Base-by-base conservation (phyloP, 1,284 basidiomycete genomes). In the Marasmius tenuissimus region DNA sequence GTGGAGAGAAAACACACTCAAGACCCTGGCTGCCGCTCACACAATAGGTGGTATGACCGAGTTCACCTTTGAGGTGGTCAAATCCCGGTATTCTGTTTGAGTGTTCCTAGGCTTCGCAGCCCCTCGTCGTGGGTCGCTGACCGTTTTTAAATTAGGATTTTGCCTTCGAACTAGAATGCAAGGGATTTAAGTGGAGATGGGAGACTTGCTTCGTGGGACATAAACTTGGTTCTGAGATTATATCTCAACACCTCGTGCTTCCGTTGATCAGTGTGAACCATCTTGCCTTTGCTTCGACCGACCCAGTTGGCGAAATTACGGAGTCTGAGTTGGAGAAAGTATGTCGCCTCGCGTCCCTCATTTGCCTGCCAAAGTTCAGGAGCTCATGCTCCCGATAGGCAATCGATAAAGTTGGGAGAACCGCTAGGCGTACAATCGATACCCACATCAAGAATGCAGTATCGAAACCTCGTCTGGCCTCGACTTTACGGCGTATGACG, bases 151-250 rank as follows among this genome's bases (percentile, higher is more conserved):
- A 55, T 22, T 59, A 92, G 90, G 90, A 92, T 71, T 70, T 89
- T 27, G 81, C 87, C 3, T 81, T 91, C 61, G 79, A 83, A 67
- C 66, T 92, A 35, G 82, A 84, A 66, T 83, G 78, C 62, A 78
- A 82, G 33, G 70, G 73, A 8, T 89, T 91, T 74, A 86, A 84
- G 74, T 92, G 90, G 90, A 80, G 82, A 74, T 92, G 90, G 90
- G 89, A 92, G 71, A 82, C 86, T 16, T 84, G 80, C 71, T 82
- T 81, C 64, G 69, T 89, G 40, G 88, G 89, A 18, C 76, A 85
- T 69, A 87, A 80, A 70, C 67, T 75, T 47, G 88, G 89, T 45
- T 83, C 91, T 58, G 86, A 89, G 56, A 75, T 91, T 58, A 78
- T 92, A 56, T 92, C 91, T 61, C 85, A 82, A 65, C 90, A 92